Evolutionary conservation across 352 stramenopile species (phyloP).

Genomic region (Phytophthora sp.): DNA sequence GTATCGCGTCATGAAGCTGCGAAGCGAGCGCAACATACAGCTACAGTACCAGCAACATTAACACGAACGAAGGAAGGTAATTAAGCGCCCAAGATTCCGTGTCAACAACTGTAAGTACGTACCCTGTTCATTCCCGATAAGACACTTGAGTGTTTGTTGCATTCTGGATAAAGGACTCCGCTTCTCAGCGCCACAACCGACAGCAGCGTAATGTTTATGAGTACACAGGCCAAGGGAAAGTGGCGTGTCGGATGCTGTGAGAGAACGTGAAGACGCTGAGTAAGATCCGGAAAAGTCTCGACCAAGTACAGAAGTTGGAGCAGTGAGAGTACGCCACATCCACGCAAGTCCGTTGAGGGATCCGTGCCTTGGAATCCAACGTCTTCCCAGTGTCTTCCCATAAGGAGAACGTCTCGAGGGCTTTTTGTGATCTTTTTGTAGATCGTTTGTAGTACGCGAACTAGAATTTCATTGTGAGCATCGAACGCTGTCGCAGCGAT

Average conservation of each 20-base stretch:
- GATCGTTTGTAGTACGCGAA: constrained; percentile 69
- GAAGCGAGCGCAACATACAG: constrained; percentile 52
- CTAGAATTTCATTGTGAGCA: constrained; percentile 49
- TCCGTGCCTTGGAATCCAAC: constrained; percentile 91
- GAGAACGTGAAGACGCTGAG: constrained; percentile 50
- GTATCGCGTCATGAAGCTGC: constrained; percentile 52
- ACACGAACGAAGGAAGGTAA: not conserved
- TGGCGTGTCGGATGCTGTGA: constrained; percentile 67
- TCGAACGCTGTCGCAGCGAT: constrained; percentile 64
- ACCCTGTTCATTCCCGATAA: constrained; percentile 64
- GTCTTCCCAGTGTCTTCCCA: constrained; percentile 83
- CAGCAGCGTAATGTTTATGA: constrained; percentile 82
- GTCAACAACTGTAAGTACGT: too few species aligned
- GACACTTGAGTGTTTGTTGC: constrained; percentile 67
- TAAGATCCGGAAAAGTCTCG: constrained; percentile 63
- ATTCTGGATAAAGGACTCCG: constrained; percentile 69
- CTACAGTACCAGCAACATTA: constrained; percentile 22
- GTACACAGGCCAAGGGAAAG: constrained; percentile 73
- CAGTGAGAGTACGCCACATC: constrained; percentile 84
- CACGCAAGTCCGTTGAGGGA: constrained; percentile 87
- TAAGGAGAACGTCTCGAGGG: constrained; percentile 47
- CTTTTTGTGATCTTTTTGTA: constrained; percentile 55
- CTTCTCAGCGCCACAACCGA: constrained; percentile 68
- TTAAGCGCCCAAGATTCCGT: too few species aligned
- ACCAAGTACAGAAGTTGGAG: constrained; percentile 87